Conservation (phyloP, 129 eudicot genomes). For the Chrysanthemum makinoi region DNA sequence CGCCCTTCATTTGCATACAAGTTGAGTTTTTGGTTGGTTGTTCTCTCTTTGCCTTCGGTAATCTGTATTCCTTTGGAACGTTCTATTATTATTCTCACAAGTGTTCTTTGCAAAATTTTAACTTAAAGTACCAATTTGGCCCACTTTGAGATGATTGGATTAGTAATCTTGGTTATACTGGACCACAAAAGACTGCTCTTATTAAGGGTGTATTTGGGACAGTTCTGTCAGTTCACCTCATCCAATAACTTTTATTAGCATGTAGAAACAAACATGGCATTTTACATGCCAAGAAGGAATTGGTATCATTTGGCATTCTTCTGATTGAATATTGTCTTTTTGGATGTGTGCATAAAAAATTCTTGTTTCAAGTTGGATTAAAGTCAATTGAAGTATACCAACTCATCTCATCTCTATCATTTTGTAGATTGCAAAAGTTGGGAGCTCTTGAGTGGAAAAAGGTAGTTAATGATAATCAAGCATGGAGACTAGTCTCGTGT, state of each 20-base stretch:
- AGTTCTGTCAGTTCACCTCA: too few relatives aligned
- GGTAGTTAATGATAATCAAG: constrained; percentile 65
- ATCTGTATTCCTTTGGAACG: not conserved
- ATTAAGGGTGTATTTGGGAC: not conserved
- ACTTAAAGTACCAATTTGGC: not conserved
- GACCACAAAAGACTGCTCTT: not conserved
- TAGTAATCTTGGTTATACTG: not conserved
- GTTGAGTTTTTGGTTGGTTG: not conserved
- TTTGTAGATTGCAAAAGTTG: constrained; percentile 64
- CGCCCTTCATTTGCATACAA: too few relatives aligned
- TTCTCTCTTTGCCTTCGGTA: constrained; percentile 2
- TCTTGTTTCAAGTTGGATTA: too few relatives aligned
- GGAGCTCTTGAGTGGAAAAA: constrained; percentile 93
- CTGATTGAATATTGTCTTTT: too few relatives aligned
- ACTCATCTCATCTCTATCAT: not conserved
- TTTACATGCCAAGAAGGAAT: too few relatives aligned
- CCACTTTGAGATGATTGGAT: not conserved
- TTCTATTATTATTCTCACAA: not conserved
- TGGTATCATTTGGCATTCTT: too few relatives aligned
- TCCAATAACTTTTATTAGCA: too few relatives aligned
- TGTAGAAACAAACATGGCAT: too few relatives aligned
- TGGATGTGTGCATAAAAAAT: too few relatives aligned
- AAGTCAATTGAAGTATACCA: too few relatives aligned
- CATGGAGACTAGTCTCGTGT: constrained; percentile 85
- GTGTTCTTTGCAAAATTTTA: not conserved